Evolutionary conservation across 225 moss, liverwort and hornwort species (phyloP).

Genomic region (Physcomitrellopsis africana): DNA sequence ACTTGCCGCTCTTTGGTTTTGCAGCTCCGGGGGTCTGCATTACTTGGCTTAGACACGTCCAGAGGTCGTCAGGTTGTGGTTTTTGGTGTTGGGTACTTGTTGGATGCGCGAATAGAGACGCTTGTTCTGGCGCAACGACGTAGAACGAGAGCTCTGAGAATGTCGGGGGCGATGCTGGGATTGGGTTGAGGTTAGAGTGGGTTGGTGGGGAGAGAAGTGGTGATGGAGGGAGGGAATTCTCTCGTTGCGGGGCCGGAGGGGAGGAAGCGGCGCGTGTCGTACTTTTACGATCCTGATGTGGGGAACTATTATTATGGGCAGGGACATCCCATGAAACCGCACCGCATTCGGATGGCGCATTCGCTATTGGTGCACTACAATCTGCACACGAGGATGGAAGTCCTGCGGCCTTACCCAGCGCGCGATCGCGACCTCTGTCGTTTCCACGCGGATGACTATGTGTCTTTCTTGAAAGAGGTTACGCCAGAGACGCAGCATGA

Average conservation of each 20-base stretch:
- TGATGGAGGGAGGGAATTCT: constrained; percentile 88
- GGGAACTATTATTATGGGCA: constrained; percentile 99
- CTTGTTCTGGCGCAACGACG: no score
- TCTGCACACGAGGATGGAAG: constrained; percentile 81
- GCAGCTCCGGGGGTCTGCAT: no score
- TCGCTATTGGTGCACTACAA: constrained; percentile 81
- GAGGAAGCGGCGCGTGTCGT: constrained; percentile 79
- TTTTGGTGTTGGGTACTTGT: no score
- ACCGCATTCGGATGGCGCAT: constrained; percentile 98
- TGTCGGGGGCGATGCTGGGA: background rate
- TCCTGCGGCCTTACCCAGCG: constrained; percentile 80
- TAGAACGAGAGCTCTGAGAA: no score
- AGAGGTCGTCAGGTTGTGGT: no score
- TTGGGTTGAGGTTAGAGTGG: background rate
- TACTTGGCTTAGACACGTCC: no score
- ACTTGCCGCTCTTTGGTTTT: no score
- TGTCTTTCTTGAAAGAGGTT: constrained; percentile 79
- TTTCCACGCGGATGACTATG: constrained; percentile 94
- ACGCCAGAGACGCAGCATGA: constrained; percentile 98
- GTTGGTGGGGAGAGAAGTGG: constrained; percentile 1
- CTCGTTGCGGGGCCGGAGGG: constrained; percentile 73
- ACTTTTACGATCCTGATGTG: constrained; percentile 92
- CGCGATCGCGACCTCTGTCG: constrained; percentile 91
- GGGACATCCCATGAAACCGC: constrained; percentile 99
- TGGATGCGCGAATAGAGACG: no score